phyloP scores from a whole-genome alignment of 2,329 filamentous ascomycete genomes.

The Pleurostoma richardsiae region DNA sequence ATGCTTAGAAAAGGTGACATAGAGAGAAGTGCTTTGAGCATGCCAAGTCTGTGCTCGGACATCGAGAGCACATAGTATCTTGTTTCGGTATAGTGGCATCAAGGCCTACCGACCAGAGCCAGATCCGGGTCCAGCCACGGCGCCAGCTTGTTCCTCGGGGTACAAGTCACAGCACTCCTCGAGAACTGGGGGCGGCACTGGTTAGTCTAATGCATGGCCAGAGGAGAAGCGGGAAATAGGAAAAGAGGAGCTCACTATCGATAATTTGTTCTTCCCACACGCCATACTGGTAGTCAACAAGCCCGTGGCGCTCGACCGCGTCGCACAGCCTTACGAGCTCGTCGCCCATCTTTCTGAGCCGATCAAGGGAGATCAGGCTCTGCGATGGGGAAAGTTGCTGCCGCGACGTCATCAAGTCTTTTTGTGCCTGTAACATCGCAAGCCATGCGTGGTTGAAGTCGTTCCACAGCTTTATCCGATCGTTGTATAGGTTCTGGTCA shows the following conservation, averaged over 20 bases:
- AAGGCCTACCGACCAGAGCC: too few species aligned
- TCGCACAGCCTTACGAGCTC: constrained; percentile 82
- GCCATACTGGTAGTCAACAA: constrained; percentile 96
- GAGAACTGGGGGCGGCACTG: too few species aligned
- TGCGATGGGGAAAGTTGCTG: constrained; percentile 52
- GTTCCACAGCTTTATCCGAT: constrained; percentile 82
- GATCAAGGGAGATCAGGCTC: constrained; percentile 62
- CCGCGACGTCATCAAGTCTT: constrained; percentile 62
- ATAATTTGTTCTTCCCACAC: constrained; percentile 94
- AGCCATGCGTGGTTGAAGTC: constrained; percentile 96
- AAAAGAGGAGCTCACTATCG: constrained; percentile 53
- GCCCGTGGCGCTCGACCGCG: constrained; percentile 79
- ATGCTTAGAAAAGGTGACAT: too few species aligned
- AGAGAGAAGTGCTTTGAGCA: too few species aligned
- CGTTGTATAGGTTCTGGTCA: constrained; percentile 67
- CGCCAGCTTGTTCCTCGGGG: too few species aligned
- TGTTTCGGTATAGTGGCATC: too few species aligned
- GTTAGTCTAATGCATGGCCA: too few species aligned
- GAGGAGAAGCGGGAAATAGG: background rate
- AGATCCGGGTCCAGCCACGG: too few species aligned
- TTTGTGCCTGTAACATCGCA: constrained; percentile 75
- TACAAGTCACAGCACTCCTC: too few species aligned
- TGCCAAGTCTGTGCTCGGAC: too few species aligned
- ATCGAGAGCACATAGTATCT: too few species aligned
- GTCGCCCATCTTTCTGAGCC: constrained; percentile 73